Evolutionary conservation across 2,329 filamentous ascomycete species (phyloP).

Genomic region (Hymenoscyphus fructigenus): DNA sequence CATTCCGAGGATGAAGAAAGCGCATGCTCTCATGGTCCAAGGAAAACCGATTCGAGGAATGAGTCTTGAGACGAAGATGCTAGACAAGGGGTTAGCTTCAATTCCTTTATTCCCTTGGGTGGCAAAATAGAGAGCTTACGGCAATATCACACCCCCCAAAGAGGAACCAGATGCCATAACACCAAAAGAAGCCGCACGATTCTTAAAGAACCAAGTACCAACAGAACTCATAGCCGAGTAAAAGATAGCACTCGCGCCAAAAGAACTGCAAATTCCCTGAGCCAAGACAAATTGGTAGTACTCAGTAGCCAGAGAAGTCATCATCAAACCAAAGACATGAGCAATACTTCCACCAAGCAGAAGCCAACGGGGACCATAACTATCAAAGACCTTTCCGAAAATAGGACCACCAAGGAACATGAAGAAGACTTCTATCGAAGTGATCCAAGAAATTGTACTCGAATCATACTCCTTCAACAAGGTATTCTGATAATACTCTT

Average conservation of each 20-base stretch:
- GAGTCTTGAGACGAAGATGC: constrained; percentile 56
- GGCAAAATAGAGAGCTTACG: constrained; percentile 30
- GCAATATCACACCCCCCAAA: constrained; percentile 56
- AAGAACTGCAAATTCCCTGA: constrained; percentile 47
- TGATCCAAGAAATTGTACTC: constrained; percentile 62
- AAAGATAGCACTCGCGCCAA: constrained; percentile 47
- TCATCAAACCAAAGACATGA: constrained; percentile 62
- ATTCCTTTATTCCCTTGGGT: neutral
- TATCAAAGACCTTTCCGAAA: constrained; percentile 64
- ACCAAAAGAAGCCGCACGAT: constrained; percentile 48
- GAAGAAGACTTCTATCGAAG: constrained; percentile 54
- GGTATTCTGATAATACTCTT: constrained; percentile 55
- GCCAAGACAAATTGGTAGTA: constrained; percentile 54
- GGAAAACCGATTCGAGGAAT: constrained; percentile 52
- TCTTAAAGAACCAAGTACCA: constrained; percentile 50
- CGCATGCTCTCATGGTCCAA: constrained; percentile 57
- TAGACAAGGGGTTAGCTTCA: constrained; percentile 3
- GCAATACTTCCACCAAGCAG: constrained; percentile 52
- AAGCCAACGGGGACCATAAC: constrained; percentile 55
- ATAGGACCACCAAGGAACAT: constrained; percentile 56
- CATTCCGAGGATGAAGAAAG: constrained; percentile 56
- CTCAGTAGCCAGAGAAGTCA: constrained; percentile 55
- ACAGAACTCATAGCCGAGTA: constrained; percentile 43
- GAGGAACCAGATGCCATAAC: constrained; percentile 50
- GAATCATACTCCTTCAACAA: constrained; percentile 49